Conservation (phyloP, 2,329 filamentous ascomycete species). For the Amphichorda felina region DNA sequence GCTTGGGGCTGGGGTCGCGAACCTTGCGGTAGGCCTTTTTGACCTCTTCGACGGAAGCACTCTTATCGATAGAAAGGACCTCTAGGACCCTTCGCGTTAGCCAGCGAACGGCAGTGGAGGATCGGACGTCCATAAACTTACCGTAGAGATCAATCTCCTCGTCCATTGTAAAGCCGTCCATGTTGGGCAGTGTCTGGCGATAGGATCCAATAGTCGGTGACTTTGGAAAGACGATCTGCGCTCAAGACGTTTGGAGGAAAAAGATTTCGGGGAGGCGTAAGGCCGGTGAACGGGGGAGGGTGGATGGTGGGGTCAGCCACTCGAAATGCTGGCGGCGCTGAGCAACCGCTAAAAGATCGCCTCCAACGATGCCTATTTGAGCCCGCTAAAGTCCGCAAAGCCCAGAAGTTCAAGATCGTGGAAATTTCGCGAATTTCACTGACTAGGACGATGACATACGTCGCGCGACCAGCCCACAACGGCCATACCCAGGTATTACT, state of each 20-base stretch:
- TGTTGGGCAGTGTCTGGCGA: slow-evolving; percentile 4
- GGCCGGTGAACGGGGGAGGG: too few relatives aligned
- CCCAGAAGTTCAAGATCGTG: too few relatives aligned
- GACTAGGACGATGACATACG: too few relatives aligned
- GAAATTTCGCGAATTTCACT: too few relatives aligned
- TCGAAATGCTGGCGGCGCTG: too few relatives aligned
- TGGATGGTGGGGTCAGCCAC: too few relatives aligned
- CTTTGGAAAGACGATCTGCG: background rate
- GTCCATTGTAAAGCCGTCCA: slow-evolving; percentile 11
- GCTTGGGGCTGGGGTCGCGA: slow-evolving; percentile 8
- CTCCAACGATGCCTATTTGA: too few relatives aligned
- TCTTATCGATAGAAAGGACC: slow-evolving; percentile 64
- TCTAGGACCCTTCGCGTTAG: slow-evolving; percentile 33
- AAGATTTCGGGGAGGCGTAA: background rate
- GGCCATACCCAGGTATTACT: too few relatives aligned
- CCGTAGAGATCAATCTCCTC: slow-evolving; percentile 51
- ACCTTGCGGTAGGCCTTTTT: slow-evolving; percentile 97
- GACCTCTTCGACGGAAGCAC: slow-evolving; percentile 67
- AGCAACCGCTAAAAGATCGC: too few relatives aligned
- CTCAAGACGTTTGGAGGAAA: background rate
- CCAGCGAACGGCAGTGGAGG: too few relatives aligned
- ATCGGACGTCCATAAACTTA: slow-evolving; percentile 16
- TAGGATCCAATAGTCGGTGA: background rate
- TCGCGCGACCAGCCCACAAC: too few relatives aligned
- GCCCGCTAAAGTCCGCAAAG: too few relatives aligned